Evolutionary conservation across 2,329 filamentous ascomycete genomes (phyloP).

Genomic region (Pyricularia sp.): DNA sequence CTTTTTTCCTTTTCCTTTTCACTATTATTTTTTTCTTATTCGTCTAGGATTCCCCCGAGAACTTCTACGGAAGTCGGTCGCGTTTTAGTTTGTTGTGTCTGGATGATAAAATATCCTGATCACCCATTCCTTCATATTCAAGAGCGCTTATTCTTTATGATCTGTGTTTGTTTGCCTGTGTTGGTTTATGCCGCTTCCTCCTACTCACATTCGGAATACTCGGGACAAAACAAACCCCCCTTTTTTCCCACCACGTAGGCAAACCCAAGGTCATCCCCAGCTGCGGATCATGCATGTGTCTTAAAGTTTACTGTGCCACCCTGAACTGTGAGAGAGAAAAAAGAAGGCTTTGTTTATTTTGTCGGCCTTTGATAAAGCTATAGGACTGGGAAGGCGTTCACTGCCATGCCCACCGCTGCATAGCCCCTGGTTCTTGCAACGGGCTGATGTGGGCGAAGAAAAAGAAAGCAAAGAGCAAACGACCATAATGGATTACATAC

Average conservation of each 20-base stretch:
- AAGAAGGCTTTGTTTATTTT: background rate
- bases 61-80: background rate
- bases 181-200: background rate
- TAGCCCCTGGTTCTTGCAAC: no score
- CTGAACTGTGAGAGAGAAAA: background rate
- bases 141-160: background rate
- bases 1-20: background rate
- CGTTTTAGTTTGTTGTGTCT: background rate
- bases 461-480: background rate
- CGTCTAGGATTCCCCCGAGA: background rate
- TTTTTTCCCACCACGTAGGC: background rate
- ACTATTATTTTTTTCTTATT: background rate
- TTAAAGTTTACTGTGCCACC: background rate
- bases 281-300: background rate
- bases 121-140: background rate
- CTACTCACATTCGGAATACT: background rate
- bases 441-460: background rate
- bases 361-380: background rate
- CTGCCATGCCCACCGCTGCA: background rate
- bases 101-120: background rate
- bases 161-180: background rate
- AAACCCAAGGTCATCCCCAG: background rate
- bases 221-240: background rate
- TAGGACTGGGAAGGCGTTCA: background rate
- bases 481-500: background rate